Percentiles rank a stretch among this genome's conserved stretches.
These are phyloP conservation scores for Aspergillus neoniger DNA, from an alignment of 2,329 filamentous ascomycete species.

Conservation along the genomic window DNA sequence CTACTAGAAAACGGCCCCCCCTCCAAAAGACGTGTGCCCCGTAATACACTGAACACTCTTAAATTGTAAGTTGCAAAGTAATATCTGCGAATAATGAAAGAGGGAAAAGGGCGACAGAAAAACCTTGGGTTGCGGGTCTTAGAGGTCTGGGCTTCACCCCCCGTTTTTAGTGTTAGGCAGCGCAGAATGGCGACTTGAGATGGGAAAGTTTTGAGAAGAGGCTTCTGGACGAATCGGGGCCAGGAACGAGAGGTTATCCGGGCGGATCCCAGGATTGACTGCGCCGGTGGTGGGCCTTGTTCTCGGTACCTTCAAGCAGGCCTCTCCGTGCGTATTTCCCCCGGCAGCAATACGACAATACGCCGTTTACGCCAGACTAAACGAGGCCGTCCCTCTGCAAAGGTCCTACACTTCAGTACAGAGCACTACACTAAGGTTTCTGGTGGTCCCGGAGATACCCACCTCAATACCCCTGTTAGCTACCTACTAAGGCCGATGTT, in stretches of 20 bases:
- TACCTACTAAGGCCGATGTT: too few species aligned
- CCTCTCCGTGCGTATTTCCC: not conserved
- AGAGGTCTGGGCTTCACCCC: not conserved
- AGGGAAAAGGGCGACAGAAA: too few species aligned
- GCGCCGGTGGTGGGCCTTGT: too few species aligned
- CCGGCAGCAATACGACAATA: too few species aligned
- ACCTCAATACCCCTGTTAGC: too few species aligned
- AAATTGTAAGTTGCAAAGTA: not conserved
- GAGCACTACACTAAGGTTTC: too few species aligned
- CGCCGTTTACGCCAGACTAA: too few species aligned
- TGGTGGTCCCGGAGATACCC: too few species aligned
- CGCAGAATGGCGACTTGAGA: not conserved
- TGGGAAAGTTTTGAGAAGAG: not conserved
- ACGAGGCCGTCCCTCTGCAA: too few species aligned
- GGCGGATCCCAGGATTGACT: not conserved
- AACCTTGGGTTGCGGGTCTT: not conserved
- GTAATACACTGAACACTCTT: not conserved
- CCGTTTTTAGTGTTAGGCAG: not conserved
- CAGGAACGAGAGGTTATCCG: not conserved
- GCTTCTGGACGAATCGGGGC: not conserved
- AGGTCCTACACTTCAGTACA: too few species aligned
- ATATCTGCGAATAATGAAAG: not conserved
- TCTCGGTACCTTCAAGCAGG: too few species aligned
- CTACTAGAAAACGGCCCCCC: conserved; percentile 1
- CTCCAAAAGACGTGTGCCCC: not conserved